These are phyloP conservation scores for Adiantum capillusveneris DNA, from an alignment of 75 land plant species.

Conservation along the genomic window DNA sequence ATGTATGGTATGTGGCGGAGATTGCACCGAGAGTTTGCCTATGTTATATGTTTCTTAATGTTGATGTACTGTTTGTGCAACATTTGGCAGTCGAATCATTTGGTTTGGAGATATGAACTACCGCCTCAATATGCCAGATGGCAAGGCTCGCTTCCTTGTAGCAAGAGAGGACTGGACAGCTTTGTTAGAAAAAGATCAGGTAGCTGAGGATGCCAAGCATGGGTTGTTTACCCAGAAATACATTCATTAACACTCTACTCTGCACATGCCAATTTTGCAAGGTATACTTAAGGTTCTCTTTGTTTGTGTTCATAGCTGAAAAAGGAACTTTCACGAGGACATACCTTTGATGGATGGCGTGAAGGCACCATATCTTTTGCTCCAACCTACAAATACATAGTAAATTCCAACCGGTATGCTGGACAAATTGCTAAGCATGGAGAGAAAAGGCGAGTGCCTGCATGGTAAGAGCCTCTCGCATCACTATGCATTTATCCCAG, in stretches of 20 bases:
- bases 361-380: constrained; percentile 73
- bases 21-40: background rate
- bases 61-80: background rate
- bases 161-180: constrained; percentile 45
- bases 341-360: constrained; percentile 87
- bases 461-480: constrained; percentile 46
- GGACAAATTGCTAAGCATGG: constrained; percentile 54
- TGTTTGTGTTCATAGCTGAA: constrained; percentile 37
- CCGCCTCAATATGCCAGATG: constrained; percentile 51
- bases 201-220: constrained; percentile 8
- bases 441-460: constrained; percentile 64
- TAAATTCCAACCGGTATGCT: constrained; percentile 50
- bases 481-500: too few relatives aligned
- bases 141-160: constrained; percentile 44
- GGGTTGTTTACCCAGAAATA: background rate
- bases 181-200: constrained; percentile 67
- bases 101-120: constrained; percentile 93
- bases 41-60: background rate
- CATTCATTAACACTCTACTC: background rate
- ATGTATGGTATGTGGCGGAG: too few relatives aligned
- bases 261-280: background rate
- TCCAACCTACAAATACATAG: constrained; percentile 86
- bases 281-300: background rate
- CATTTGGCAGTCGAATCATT: constrained; percentile 52
- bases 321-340: constrained; percentile 54